Percentiles rank a stretch among this genome's conserved stretches.
Conservation (phyloP, 129 eudicot genomes). For the Arctium lappa region DNA sequence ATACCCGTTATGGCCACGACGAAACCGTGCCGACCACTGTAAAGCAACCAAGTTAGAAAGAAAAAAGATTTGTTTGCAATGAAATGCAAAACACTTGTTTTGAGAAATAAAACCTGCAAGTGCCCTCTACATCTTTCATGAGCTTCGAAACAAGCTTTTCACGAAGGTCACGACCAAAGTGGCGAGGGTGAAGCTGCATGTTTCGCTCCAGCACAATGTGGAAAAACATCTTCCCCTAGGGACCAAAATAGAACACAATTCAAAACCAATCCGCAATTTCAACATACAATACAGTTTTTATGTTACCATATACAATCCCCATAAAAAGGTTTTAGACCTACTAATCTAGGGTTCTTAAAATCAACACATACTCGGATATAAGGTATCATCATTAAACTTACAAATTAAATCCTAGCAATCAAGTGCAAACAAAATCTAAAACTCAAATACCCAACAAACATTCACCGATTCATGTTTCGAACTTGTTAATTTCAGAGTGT, state of each 20-base stretch:
- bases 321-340: not conserved
- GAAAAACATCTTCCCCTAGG: slow-evolving; percentile 54
- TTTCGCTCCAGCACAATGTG: slow-evolving; percentile 78
- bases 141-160: slow-evolving; percentile 78
- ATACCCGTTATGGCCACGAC: too few species aligned
- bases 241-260: not conserved
- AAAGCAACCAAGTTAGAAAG: too few species aligned
- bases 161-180: slow-evolving; percentile 85
- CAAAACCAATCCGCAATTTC: not conserved
- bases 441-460: not conserved
- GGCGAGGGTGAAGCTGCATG: slow-evolving; percentile 87
- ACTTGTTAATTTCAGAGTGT: not conserved
- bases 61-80: too few species aligned
- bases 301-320: not conserved
- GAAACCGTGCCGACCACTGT: too few species aligned
- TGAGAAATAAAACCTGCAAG: too few species aligned
- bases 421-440: not conserved
- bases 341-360: not conserved
- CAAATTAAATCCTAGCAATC: not conserved
- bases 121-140: slow-evolving; percentile 87
- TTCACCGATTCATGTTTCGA: not conserved
- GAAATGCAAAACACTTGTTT: too few species aligned
- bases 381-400: not conserved
- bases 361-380: not conserved
- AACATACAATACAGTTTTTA: not conserved